Base-by-base conservation (phyloP, 805 yeast species). In the Debaryomyces hansenii region DNA sequence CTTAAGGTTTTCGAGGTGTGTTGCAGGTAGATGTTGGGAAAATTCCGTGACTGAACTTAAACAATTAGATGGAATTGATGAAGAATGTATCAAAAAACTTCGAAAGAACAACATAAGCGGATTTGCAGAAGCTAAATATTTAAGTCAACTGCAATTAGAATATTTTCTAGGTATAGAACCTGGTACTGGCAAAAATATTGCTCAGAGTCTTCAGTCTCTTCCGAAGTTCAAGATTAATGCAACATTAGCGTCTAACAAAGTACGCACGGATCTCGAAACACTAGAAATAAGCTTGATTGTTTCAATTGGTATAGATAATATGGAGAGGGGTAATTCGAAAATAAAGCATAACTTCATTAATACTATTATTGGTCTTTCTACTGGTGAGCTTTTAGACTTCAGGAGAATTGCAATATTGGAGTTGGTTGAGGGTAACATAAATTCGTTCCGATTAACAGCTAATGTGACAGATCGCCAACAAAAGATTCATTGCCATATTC, bases 21-120 rank as follows among this genome's bases (percentile, higher is more conserved):
- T 77, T 1, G 58, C 56, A 38, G 78, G 79, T 0, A 67, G 63
- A 47, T 68, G 80, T 12, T 80, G 85, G 85, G 83, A 78, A 49
- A 73, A 70, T 42, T 55, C 74, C 0, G 57, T 76, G 0, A 64
- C 69, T 56, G 71, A 70, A 4, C 55, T 80, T n/a, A 58, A 72
- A 41, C 85, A 80, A 45, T 44, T 80, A 9, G 74, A 73, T 21
- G 77, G 75, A 5, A 59, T 80, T 16, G 83, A 80, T 0, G 47
- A 69, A 2, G 70, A 65, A 0, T 62, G 71, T 20, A 70, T 74
- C 0, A 59, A 72, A 34, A 70, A 67, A 38, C 61, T 78, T 42
- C 59, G 62, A 0, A 64, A 60, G 16, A 66, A 67, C 7, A 62
- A 69, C n/a, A 50, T 80, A 2, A 45, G 41, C 3, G 52, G 55